Conservation (phyloP, 2,329 filamentous ascomycete species). For the Didymella arachidicola region DNA sequence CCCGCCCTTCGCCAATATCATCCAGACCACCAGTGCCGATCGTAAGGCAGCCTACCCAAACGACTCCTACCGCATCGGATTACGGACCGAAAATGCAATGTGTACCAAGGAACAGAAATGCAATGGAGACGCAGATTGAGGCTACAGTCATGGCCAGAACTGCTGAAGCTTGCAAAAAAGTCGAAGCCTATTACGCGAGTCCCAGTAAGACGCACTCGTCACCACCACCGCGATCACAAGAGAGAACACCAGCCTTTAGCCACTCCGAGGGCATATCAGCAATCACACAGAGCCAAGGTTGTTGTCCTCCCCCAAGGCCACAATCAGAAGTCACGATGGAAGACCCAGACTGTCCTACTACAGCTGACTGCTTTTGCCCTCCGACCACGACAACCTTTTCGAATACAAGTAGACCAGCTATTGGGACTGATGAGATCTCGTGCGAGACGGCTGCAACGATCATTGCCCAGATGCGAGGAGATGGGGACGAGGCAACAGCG, state of each 20-base stretch:
- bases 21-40: neutral
- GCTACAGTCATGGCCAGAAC: neutral
- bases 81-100: neutral
- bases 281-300: slow-evolving; percentile 6
- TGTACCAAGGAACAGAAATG: neutral
- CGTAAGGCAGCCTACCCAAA: neutral
- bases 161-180: slow-evolving; percentile 2
- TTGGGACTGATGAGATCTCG: slow-evolving; percentile 32
- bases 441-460: slow-evolving; percentile 41
- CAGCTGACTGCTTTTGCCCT: slow-evolving; percentile 34
- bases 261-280: neutral
- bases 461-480: slow-evolving; percentile 40
- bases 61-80: neutral
- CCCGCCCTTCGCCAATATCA: neutral
- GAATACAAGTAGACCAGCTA: neutral
- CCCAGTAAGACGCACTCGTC: slow-evolving; percentile 11
- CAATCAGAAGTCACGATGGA: slow-evolving; percentile 13
- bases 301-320: slow-evolving; percentile 6
- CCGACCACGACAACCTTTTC: slow-evolving; percentile 10
- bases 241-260: neutral
- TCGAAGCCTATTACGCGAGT: slow-evolving; percentile 15
- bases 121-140: neutral
- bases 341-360: slow-evolving; percentile 25
- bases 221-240: slow-evolving; percentile 5
- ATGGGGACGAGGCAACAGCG: slow-evolving; percentile 29